Conservation (phyloP, 257 asterid species). For the Osmanthus fragrans region DNA sequence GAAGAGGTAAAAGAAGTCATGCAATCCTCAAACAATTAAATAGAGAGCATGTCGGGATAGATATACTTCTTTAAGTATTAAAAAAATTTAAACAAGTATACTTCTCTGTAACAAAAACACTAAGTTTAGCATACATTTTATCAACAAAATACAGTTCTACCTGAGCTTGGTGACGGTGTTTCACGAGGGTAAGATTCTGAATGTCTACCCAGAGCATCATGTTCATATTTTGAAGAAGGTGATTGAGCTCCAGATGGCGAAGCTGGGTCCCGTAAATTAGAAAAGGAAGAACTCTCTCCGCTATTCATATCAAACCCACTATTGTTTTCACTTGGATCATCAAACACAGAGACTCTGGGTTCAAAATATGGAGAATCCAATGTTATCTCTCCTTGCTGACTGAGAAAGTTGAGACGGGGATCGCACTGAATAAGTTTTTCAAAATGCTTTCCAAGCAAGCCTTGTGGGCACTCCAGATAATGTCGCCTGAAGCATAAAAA, state of each 20-base stretch:
- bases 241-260: conserved; percentile 82
- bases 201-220: conserved; percentile 46
- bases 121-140: background rate
- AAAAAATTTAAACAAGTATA: background rate
- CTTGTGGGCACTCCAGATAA: conserved; percentile 82
- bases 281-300: conserved; percentile 60
- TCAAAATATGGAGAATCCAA: conserved; percentile 80
- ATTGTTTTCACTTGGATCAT: conserved; percentile 49
- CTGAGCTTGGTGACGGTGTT: conserved; percentile 87
- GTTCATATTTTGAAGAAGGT: conserved; percentile 70
- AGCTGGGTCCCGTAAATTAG: conserved; percentile 63
- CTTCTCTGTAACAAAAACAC: background rate
- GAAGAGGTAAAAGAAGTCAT: background rate
- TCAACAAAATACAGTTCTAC: conserved; percentile 35
- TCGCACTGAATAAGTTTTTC: conserved; percentile 93
- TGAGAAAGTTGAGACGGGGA: conserved; percentile 82
- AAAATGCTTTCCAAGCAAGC: conserved; percentile 87
- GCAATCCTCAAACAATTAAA: background rate
- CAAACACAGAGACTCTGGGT: conserved; percentile 52
- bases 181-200: conserved; percentile 59
- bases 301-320: conserved; percentile 54
- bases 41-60: background rate
- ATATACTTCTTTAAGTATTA: background rate
- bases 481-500: conserved; percentile 59
- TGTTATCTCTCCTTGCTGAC: conserved; percentile 78